A percentile compares a stretch with the other conserved stretches of the same genome.
phyloP scores from a whole-genome alignment of 176 grass and related monocot species.

The Eragrostis nindensis region DNA sequence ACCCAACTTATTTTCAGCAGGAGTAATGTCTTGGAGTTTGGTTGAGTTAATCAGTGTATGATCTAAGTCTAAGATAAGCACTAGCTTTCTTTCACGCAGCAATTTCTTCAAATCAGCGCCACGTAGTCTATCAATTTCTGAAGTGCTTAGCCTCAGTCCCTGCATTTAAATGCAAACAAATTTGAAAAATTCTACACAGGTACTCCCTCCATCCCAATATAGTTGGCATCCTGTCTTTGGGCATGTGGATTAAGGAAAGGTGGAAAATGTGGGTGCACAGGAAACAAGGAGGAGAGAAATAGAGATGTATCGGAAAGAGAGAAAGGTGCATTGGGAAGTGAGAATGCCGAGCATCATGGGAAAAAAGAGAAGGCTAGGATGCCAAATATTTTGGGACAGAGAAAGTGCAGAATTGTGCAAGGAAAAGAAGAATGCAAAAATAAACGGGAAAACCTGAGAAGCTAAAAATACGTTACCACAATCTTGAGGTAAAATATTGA shows the following conservation, averaged over 20 bases:
- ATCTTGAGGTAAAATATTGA: constrained; percentile 5
- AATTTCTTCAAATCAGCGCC: constrained; percentile 70
- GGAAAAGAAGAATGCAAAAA: constrained; percentile 11
- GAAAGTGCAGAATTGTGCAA: constrained; percentile 21
- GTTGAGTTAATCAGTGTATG: constrained; percentile 92
- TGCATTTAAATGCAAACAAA: constrained; percentile 45
- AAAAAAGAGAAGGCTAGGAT: too few species aligned
- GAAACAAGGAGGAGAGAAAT: too few species aligned
- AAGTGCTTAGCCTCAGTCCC: constrained; percentile 70
- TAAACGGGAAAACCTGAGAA: not conserved
- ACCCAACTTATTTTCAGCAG: constrained; percentile 73
- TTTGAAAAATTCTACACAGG: not conserved
- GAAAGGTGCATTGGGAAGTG: too few species aligned
- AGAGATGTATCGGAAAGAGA: too few species aligned
- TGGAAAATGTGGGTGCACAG: too few species aligned
- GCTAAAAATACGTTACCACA: not conserved
- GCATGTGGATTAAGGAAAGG: too few species aligned
- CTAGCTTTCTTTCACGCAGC: constrained; percentile 68
- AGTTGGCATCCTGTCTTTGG: too few species aligned
- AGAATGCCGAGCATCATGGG: too few species aligned
- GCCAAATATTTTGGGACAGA: too few species aligned
- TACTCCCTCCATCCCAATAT: too few species aligned
- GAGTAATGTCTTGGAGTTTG: constrained; percentile 57
- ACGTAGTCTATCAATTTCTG: constrained; percentile 79
- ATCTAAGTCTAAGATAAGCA: constrained; percentile 88